Base-by-base conservation (phyloP, 208 protist species). In the Entamoeba moshkovskii region DNA sequence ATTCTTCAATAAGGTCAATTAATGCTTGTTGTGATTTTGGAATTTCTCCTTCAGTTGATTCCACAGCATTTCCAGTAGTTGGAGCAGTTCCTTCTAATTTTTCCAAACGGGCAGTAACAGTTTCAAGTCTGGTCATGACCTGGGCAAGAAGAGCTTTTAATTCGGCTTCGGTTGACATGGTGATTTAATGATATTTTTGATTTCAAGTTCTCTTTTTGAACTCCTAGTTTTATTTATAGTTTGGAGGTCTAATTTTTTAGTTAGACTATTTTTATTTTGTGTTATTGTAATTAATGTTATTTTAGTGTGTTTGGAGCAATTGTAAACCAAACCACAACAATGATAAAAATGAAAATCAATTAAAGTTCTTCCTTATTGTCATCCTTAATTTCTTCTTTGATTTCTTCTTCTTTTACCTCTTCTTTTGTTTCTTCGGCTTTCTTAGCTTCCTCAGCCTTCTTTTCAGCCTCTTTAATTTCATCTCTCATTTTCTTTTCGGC, bases 401-500 rank as follows among this genome's bases (percentile, higher is more conserved):
- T 92, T 29, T 48, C 48, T 66, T 94, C 49, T 73, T 46, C 91
- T 42, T 6, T 22, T 73, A 25, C n/a, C n/a, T 66, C 13, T 5
- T 48, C 18, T 11, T 59, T 22, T 22, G 46, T 45, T 66, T 66
- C 44, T 52, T 52, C 45, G 8, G 6, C 85, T 73, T 52, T 42
- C 6, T 44, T 38, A 16, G 6, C 93, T 73, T 73, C 59, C 5
- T 22, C 44, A 6, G 6, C 46, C 29, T 42, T 4, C 29, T 13
- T 73, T 73, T 94, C 45, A 3, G 18, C 29, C 52, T 93, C 93
- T 52, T 92, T 45, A 45, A 73, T 48, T 52, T 42, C 66, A 5
- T 92, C 93, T 49, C 45, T 47, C 93, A 52, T 52, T 38, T 13
- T n/a, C 66, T 93, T 93, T 52, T 93, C 93, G 8, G 16, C 45